Evolutionary conservation across 164 flowering plant genomes (phyloP), one percentile per base, ranked within the genome.

Genomic region (Buxus sempervirens): DNA sequence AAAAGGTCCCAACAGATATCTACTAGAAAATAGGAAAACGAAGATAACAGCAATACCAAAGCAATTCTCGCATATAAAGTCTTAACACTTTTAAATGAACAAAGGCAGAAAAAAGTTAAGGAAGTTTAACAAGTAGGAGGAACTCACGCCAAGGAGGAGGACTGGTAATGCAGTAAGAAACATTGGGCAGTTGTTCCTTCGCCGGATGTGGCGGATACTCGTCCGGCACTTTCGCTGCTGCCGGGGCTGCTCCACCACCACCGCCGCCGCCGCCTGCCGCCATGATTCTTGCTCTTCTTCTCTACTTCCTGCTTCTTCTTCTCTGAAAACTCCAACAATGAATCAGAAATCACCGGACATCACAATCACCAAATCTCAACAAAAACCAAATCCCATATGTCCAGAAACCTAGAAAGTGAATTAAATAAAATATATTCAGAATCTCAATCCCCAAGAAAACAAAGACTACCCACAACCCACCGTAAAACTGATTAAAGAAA

Each of bases 131-230:
- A 27, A 72, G 38, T 16, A 26, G 60, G 63, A 59, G 22, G 58
- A 63, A 78, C 86, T 83, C 65, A 90, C 96, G 92, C 96, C 96
- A 90, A 62, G 96, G 92, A 70, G 96, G 96, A 58, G 95, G 95
- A 63, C 95, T 89, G 41, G 91, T 85, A 56, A 89, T 85, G 81
- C 91, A 89, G 70, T 76, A 90, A 76, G 88, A 66, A 73, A 90
- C 67, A 66, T 72, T 75, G 58, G 90, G 92, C 8, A 88, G 84
- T 82, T 88, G 96, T 62, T 90, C 96, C 70, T 75, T 90, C 20
- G 73, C 85, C 12, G 92, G 87, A 76, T 90, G 96, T 22, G 96
- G 96, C 71, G 73, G 83, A 70, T 79, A 70, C 81, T 88, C 96
- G 24, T 86, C 96, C 64, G 77, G 84, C 65, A 84, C 86, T 10